These are phyloP conservation scores for Alternaria gansuensis DNA, from an alignment of 2,329 filamentous ascomycete genomes.

Conservation along the genomic window DNA sequence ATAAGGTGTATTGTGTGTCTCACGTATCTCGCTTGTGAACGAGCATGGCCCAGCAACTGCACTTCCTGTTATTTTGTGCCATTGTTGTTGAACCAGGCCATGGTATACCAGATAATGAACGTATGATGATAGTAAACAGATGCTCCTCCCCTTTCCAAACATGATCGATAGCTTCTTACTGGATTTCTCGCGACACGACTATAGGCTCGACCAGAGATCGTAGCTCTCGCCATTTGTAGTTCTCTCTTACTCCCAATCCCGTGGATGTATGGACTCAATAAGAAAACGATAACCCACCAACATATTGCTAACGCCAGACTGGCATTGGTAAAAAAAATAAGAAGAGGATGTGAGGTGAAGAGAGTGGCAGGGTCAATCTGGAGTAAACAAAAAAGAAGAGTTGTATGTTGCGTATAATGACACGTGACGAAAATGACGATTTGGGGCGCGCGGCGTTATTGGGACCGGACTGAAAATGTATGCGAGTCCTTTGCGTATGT, in stretches of 20 bases:
- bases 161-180: not conserved
- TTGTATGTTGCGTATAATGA: no score
- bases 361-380: not conserved
- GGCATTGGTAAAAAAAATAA: no score
- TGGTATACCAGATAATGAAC: not conserved
- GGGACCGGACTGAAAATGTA: slow-evolving; percentile 36
- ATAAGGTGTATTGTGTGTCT: not conserved
- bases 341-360: not conserved
- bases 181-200: slow-evolving; percentile 12
- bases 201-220: not conserved
- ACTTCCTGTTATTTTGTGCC: not conserved
- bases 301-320: not conserved
- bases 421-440: not conserved
- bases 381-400: not conserved
- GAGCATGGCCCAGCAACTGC: not conserved
- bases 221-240: not conserved
- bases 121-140: not conserved
- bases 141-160: not conserved
- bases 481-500: slow-evolving; percentile 38
- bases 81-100: not conserved
- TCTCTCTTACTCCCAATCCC: not conserved
- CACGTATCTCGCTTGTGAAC: not conserved
- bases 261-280: not conserved
- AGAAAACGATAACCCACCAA: not conserved
- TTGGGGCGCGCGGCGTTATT: not conserved